phyloP scores from a whole-genome alignment of 2,329 filamentous ascomycete species.

The Alternaria sp. region DNA sequence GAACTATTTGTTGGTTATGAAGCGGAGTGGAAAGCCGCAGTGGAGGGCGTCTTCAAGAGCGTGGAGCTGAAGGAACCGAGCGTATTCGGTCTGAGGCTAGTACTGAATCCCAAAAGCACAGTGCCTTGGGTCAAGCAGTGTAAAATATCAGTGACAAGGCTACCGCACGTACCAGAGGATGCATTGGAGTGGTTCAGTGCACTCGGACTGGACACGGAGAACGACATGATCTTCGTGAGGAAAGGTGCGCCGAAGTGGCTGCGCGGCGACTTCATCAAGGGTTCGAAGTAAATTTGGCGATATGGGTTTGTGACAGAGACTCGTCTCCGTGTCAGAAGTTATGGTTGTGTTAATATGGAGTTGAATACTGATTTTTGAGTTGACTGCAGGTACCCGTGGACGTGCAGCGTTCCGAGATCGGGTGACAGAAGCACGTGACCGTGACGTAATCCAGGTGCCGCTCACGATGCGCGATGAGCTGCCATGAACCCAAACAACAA shows the following conservation, averaged over 20 bases:
- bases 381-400: not conserved
- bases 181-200: constrained; percentile 9
- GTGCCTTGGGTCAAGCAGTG: constrained; percentile 14
- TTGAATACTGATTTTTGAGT: not conserved
- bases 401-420: not conserved
- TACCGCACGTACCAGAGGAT: constrained; percentile 14
- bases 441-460: not conserved
- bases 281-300: constrained; percentile 2
- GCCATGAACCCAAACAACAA: not conserved
- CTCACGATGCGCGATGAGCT: not conserved
- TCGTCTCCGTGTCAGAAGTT: not conserved
- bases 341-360: not conserved
- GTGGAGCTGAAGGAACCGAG: constrained; percentile 16
- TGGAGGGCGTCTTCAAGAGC: constrained; percentile 11
- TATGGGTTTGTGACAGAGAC: not conserved
- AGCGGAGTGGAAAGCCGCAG: constrained; percentile 6
- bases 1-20: constrained; percentile 14
- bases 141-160: constrained; percentile 10
- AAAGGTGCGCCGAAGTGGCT: constrained; percentile 13
- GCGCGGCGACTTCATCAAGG: constrained; percentile 10
- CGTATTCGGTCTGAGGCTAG: constrained; percentile 8
- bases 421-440: not conserved
- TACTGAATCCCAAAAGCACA: constrained; percentile 6
- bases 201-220: constrained; percentile 11
- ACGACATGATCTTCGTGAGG: constrained; percentile 18